These are phyloP conservation scores for Cladophialophora bantiana DNA, from an alignment of 2,329 filamentous ascomycete species.

Conservation along the genomic window DNA sequence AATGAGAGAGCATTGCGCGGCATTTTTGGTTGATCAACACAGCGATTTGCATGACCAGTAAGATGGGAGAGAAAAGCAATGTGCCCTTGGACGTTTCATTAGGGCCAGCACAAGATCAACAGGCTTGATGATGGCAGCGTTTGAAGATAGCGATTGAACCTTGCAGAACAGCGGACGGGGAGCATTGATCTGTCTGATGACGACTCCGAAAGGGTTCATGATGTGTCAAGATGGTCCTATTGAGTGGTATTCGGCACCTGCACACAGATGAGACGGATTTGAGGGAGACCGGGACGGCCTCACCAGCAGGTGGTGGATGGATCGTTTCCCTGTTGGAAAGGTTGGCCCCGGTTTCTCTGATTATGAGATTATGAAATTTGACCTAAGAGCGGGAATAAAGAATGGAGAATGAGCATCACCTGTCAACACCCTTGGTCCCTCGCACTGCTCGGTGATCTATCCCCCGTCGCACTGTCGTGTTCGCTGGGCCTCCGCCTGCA, in stretches of 20 bases:
- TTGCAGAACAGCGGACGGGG: background rate
- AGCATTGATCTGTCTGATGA: background rate
- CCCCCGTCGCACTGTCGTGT: background rate
- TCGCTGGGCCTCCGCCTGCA: background rate
- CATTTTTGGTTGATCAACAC: slow-evolving; percentile 2
- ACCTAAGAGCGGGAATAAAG: background rate
- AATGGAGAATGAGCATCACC: slow-evolving; percentile 1
- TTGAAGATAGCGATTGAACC: slow-evolving; percentile 11
- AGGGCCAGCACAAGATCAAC: slow-evolving; percentile 21
- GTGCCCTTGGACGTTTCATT: slow-evolving; percentile 7
- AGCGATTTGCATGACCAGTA: slow-evolving; percentile 9
- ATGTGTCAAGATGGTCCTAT: background rate
- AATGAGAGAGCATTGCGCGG: background rate
- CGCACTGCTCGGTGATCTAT: background rate
- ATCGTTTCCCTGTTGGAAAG: background rate
- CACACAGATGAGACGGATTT: slow-evolving; percentile 1
- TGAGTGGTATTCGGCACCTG: background rate
- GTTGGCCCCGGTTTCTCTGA: background rate
- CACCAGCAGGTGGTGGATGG: background rate
- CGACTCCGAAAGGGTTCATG: background rate
- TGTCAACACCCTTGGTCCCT: background rate
- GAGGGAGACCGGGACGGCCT: slow-evolving; percentile 1
- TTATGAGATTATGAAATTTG: slow-evolving; percentile 11
- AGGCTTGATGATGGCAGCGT: slow-evolving; percentile 16
- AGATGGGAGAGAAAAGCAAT: slow-evolving; percentile 11